phyloP scores from a whole-genome alignment of 2,329 filamentous ascomycete species.

The Macroventuria anomochaeta region DNA sequence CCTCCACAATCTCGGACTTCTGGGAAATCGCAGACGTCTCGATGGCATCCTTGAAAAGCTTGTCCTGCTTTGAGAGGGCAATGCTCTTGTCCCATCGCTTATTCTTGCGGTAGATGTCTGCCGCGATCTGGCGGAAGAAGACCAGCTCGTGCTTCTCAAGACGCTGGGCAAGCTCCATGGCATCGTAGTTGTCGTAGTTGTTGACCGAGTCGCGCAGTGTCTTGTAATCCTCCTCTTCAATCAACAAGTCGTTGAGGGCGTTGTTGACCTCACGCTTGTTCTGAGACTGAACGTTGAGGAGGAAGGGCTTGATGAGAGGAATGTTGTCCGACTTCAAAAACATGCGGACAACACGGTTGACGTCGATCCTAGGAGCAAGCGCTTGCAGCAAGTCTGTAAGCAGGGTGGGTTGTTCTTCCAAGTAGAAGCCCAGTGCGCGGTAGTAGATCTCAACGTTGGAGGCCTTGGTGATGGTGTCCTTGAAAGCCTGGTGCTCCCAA shows the following conservation, averaged over 20 bases:
- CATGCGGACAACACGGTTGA: conserved; percentile 98
- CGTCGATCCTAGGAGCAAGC: conserved; percentile 91
- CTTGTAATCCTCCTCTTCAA: conserved; percentile 99
- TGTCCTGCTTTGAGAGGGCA: conserved; percentile 96
- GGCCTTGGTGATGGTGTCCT: conserved; percentile 97
- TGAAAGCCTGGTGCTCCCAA: conserved; percentile 99
- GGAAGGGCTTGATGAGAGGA: conserved; percentile 97
- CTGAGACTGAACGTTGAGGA: conserved; percentile 92
- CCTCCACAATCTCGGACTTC: conserved; percentile 92
- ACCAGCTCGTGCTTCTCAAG: conserved; percentile 97
- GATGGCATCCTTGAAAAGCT: conserved; percentile 98
- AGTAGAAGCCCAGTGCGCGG: conserved; percentile 93
- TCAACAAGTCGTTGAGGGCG: conserved; percentile 95
- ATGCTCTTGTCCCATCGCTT: conserved; percentile 99
- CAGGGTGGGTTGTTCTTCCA: conserved; percentile 94
- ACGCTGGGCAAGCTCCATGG: conserved; percentile 86
- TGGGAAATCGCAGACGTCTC: conserved; percentile 93
- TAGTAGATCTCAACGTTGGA: conserved; percentile 99
- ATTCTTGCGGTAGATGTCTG: conserved; percentile 99
- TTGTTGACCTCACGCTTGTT: conserved; percentile 99
- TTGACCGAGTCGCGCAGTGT: conserved; percentile 95
- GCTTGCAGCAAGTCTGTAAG: conserved; percentile 94
- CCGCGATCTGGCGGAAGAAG: conserved; percentile 98
- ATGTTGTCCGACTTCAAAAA: conserved; percentile 99
- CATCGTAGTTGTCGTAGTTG: conserved; percentile 99